phyloP scores from a whole-genome alignment of 2,329 filamentous ascomycete genomes.

The Rhynchosporium secalis region DNA sequence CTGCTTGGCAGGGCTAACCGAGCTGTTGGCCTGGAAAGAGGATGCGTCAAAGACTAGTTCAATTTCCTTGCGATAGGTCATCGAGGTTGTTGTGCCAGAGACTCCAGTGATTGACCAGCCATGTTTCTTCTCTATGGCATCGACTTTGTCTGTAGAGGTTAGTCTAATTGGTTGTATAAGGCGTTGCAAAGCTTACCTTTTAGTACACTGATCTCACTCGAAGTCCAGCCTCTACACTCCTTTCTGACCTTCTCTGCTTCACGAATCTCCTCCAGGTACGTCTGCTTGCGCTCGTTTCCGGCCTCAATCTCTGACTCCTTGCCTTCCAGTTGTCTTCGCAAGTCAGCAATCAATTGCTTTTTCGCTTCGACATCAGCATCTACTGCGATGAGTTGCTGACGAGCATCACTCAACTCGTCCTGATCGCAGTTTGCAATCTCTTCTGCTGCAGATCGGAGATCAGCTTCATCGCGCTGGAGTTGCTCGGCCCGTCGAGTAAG shows the following conservation, averaged over 20 bases:
- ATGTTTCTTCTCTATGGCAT: conserved; percentile 62
- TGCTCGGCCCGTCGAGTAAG: conserved; percentile 60
- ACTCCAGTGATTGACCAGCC: conserved; percentile 73
- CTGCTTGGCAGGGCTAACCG: conserved; percentile 24
- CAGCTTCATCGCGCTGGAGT: conserved; percentile 63
- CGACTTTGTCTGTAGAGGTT: conserved; percentile 56
- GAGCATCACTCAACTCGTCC: conserved; percentile 70
- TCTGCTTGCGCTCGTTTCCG: conserved; percentile 65
- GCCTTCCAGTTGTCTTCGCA: conserved; percentile 66
- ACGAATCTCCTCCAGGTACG: conserved; percentile 71
- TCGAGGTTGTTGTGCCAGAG: conserved; percentile 62
- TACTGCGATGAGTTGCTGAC: conserved; percentile 64
- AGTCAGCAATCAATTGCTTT: conserved; percentile 62
- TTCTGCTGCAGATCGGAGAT: conserved; percentile 68
- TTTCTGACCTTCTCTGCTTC: conserved; percentile 82
- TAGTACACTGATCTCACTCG: conserved; percentile 74
- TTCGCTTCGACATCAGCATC: conserved; percentile 71
- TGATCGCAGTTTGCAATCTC: conserved; percentile 80
- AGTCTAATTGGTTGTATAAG: conserved; percentile 42
- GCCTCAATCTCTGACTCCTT: conserved; percentile 65
- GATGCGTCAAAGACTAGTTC: conserved; percentile 70
- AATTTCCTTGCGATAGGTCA: conserved; percentile 71
- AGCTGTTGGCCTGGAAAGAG: conserved; percentile 51
- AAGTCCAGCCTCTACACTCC: conserved; percentile 86
- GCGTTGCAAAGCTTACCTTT: conserved; percentile 59